These are phyloP conservation scores for Fomitopsis schrenkii DNA, from an alignment of 1,284 basidiomycete species.

Conservation along the genomic window DNA sequence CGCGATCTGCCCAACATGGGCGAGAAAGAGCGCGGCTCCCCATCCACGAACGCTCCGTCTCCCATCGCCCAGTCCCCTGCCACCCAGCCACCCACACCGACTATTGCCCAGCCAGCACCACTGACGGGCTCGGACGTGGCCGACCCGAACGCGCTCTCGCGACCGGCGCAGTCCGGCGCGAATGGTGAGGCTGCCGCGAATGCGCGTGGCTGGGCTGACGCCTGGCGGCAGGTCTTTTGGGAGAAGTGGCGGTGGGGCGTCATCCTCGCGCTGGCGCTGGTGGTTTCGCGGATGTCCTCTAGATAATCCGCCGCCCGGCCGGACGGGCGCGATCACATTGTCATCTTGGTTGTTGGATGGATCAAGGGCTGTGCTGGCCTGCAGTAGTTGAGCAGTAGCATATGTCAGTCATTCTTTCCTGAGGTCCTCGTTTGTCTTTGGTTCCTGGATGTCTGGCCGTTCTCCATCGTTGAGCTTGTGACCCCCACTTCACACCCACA, in stretches of 20 bases:
- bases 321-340: background rate
- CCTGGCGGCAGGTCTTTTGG: constrained; percentile 66
- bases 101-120: background rate
- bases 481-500: background rate
- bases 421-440: background rate
- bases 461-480: background rate
- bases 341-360: background rate
- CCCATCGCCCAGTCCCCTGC: background rate
- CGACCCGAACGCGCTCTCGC: constrained; percentile 12
- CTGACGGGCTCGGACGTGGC: constrained; percentile 2
- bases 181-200: constrained; percentile 9
- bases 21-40: constrained; percentile 57
- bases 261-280: constrained; percentile 67
- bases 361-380: too few species aligned
- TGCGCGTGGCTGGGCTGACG: constrained; percentile 40
- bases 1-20: constrained; percentile 89
- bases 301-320: background rate
- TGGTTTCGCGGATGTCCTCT: constrained; percentile 59
- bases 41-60: constrained; percentile 13
- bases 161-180: constrained; percentile 2
- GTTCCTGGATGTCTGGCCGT: background rate
- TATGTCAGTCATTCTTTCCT: background rate
- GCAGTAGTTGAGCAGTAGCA: background rate
- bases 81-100: background rate
- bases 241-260: constrained; percentile 83